Percentiles rank a stretch among this genome's conserved stretches.
phyloP scores from a whole-genome alignment of 495 filamentous ascomycete genomes.

The Neurospora pannonica region DNA sequence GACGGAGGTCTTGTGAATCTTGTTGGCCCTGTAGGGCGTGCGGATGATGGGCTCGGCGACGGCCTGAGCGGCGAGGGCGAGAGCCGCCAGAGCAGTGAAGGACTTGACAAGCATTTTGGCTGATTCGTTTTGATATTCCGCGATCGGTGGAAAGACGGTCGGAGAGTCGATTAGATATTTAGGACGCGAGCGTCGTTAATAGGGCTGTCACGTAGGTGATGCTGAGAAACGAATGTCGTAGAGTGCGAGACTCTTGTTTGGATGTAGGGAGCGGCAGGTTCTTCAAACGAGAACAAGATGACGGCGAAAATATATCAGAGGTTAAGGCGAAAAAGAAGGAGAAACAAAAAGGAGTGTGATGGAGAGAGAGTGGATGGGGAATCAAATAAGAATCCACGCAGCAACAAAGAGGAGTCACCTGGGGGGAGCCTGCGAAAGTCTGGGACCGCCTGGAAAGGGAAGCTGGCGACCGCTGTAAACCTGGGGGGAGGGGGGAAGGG shows the following conservation, averaged over 20 bases:
- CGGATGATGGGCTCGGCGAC: conserved; percentile 26
- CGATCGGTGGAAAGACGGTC: neutral
- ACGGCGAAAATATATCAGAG: neutral
- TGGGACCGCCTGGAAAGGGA: neutral
- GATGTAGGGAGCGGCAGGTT: conserved; percentile 18
- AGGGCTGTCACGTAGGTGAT: conserved; percentile 3
- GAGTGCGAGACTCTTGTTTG: conserved; percentile 20
- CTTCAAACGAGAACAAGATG: conserved; percentile 4
- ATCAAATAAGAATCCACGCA: conserved; percentile 8
- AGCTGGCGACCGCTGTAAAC: conserved; percentile 11
- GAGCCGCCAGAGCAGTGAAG: conserved; percentile 28
- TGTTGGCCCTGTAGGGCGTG: conserved; percentile 28
- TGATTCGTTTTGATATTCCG: neutral
- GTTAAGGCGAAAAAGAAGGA: conserved; percentile 8
- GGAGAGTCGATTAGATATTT: neutral
- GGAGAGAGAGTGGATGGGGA: conserved; percentile 13
- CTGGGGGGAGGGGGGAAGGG: neutral
- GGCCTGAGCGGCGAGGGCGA: conserved; percentile 29
- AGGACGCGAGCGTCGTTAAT: neutral
- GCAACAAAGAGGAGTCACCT: neutral
- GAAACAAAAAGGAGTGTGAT: neutral
- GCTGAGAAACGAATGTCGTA: conserved; percentile 23
- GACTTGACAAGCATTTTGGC: conserved; percentile 30
- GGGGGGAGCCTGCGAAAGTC: neutral
- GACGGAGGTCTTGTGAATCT: conserved; percentile 29